A percentile compares a stretch with the other conserved stretches of the same genome.
Conservation (phyloP, 2,329 filamentous ascomycete genomes). For the Apiospora rasikravindrae region DNA sequence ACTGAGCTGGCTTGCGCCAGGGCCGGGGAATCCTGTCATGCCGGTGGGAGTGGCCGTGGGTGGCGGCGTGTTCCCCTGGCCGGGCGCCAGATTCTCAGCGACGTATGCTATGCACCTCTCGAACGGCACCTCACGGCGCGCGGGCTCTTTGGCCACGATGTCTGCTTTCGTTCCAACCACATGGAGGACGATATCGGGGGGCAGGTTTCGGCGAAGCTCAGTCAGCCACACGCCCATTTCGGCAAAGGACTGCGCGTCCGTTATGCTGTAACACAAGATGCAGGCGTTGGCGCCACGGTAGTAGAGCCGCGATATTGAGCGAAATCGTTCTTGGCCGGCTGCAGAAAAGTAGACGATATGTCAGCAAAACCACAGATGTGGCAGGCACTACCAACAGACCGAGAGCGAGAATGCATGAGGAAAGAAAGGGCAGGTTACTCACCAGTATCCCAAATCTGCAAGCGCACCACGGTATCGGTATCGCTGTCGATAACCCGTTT, state of each 20-base stretch:
- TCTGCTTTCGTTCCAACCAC: constrained; percentile 96
- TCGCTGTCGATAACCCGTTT: constrained; percentile 83
- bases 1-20: constrained; percentile 29
- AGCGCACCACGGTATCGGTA: constrained; percentile 82
- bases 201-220: constrained; percentile 81
- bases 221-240: constrained; percentile 93
- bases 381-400: constrained; percentile 2
- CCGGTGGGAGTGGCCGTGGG: constrained; percentile 59
- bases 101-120: constrained; percentile 96
- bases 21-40: constrained; percentile 33
- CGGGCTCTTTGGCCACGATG: constrained; percentile 84
- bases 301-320: constrained; percentile 92
- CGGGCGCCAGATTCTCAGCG: constrained; percentile 84
- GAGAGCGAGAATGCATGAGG: not conserved
- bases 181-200: constrained; percentile 81
- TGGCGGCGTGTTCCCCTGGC: constrained; percentile 69
- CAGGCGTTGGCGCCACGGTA: constrained; percentile 95
- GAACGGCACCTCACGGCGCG: constrained; percentile 83
- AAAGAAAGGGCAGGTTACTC: constrained; percentile 29
- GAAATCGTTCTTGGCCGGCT: constrained; percentile 92
- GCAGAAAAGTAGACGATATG: constrained; percentile 21
- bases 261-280: constrained; percentile 94
- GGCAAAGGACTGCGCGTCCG: constrained; percentile 80
- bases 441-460: constrained; percentile 96
- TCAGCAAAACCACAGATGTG: constrained; percentile 20